A percentile compares a stretch with the other conserved stretches of the same genome.
Conservation (phyloP, 2,329 filamentous ascomycete genomes). For the Neonectria sp. region DNA sequence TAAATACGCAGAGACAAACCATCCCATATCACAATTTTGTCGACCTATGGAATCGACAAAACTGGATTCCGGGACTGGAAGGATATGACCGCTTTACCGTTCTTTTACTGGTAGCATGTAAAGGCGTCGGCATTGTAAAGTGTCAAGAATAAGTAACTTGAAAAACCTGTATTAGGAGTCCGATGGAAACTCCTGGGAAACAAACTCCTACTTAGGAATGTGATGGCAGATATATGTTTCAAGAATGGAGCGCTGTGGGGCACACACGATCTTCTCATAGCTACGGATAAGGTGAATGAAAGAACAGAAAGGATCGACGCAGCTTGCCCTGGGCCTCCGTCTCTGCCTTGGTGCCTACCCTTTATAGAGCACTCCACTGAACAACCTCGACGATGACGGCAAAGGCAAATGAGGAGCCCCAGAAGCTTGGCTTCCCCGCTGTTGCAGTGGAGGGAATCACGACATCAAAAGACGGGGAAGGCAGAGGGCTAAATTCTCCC, state of each 20-base stretch:
- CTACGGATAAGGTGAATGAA: constrained; percentile 11
- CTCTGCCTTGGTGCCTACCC: no score
- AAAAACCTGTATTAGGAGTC: background rate
- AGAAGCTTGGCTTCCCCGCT: background rate
- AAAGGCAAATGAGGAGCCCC: constrained; percentile 6
- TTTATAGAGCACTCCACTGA: background rate
- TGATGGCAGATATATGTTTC: constrained; percentile 14
- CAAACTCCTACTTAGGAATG: constrained; percentile 1
- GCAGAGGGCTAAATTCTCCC: no score
- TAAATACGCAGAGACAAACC: background rate
- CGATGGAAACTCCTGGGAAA: background rate
- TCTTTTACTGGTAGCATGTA: constrained; percentile 26
- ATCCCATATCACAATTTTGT: constrained; percentile 17
- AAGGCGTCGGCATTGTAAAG: constrained; percentile 13
- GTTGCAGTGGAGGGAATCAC: constrained; percentile 1
- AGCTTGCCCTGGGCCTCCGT: no score
- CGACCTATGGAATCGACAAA: constrained; percentile 15
- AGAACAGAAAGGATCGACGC: constrained; percentile 11
- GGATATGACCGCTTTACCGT: constrained; percentile 18
- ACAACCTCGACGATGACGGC: constrained; percentile 5
- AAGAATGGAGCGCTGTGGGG: constrained; percentile 6
- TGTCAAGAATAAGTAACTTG: background rate
- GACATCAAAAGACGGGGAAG: constrained; percentile 4
- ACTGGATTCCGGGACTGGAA: background rate
- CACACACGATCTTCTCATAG: constrained; percentile 17